Evolutionary conservation across 345 rosid species (phyloP), one percentile per base, ranked within the genome.

Genomic region (Aurinia saxatilis): DNA sequence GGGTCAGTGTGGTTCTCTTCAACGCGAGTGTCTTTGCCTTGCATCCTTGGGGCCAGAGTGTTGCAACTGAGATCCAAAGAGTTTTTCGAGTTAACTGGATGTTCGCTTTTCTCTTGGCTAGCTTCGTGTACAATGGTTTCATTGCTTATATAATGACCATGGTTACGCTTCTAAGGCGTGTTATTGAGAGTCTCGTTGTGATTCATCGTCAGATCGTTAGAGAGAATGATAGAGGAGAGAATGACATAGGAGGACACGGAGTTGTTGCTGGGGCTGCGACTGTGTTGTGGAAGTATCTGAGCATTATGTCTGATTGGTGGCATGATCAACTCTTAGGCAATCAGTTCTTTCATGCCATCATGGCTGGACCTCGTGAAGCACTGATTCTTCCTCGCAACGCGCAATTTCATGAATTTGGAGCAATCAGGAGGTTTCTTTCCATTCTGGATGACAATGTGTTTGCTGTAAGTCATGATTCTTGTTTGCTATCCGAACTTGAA

Each of bases 261-360:
- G 33, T 21, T 31, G 66, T 3, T 12, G 34, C n/a, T 27, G 31
- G 31, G 5, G 31, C 5, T 38, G 35, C 21, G 13, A 4, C 3
- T 23, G 14, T 14, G 8, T 0, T 48, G 13, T 47, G 45, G 25
- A 47, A 46, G 17, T 7, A 14, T 3, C 4, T 47, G 55, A 6
- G 27, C 1, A 23, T 61, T 14, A 36, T 61, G 25, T 19, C 46
- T 61, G 46, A 35, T 37, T 61, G 66, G 66, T 61, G 45, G 34
- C 21, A 60, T 33, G 23, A 25, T 27, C 9, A 2, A 5, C 14
- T 61, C 46, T 2, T 27, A 11, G 15, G 14, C 2, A 2, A 3
- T 46, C 1, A 5, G 35, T 34, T 61, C 56, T 31, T 34, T 31
- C 25, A 40, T 5, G 30, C 29, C 23, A 2, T 39, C n/a, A 3